These are phyloP conservation scores for Prosopis cineraria DNA, from an alignment of 306 rosid genomes.

Conservation along the genomic window DNA sequence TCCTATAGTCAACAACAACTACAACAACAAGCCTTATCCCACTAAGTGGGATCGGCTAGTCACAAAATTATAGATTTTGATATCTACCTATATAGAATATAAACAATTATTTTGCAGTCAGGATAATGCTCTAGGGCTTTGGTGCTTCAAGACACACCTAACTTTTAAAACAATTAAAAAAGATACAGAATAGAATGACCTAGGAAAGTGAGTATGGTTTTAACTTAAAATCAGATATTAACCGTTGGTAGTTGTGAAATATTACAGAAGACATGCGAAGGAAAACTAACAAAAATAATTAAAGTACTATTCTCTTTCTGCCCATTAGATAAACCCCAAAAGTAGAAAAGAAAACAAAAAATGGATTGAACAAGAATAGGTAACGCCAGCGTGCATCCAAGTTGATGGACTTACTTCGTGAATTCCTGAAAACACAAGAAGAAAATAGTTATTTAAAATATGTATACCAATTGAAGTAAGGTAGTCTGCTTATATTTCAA, in stretches of 20 bases:
- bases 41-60: too few species aligned
- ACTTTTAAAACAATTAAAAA: background rate
- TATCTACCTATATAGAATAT: background rate
- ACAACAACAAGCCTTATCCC: too few species aligned
- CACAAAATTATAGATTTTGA: too few species aligned
- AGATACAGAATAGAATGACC: background rate
- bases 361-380: background rate
- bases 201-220: background rate
- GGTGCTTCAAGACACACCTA: background rate
- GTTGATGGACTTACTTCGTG: conserved; percentile 81
- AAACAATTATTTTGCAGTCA: background rate
- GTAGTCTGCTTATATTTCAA: background rate
- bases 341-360: background rate
- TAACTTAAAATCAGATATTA: too few species aligned
- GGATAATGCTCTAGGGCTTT: background rate
- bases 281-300: too few species aligned
- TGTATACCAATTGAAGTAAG: background rate
- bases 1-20: background rate
- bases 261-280: background rate
- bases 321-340: conserved; percentile 1
- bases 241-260: background rate
- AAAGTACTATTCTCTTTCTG: background rate
- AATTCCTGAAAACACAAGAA: conserved; percentile 72
- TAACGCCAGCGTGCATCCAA: conserved; percentile 29
- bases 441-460: background rate